These are phyloP conservation scores for Adansonia digitata DNA, from an alignment of 345 rosid species.

Conservation along the genomic window DNA sequence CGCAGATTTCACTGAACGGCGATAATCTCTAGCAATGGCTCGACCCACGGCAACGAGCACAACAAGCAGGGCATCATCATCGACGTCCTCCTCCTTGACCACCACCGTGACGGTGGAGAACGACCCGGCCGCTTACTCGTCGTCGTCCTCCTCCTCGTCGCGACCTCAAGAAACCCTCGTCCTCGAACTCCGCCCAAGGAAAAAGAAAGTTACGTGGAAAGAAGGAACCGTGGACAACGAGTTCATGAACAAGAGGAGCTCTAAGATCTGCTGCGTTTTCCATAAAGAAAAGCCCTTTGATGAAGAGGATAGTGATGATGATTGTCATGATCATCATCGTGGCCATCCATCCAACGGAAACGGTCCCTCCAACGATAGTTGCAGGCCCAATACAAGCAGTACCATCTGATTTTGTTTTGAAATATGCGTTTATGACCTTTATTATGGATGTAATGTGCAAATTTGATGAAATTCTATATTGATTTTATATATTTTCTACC, in stretches of 20 bases:
- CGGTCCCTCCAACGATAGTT: constrained; percentile 20
- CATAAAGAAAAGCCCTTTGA: constrained; percentile 91
- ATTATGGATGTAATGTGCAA: neutral
- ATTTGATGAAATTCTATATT: neutral
- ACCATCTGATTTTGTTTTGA: constrained; percentile 6
- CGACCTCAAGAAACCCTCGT: constrained; percentile 45
- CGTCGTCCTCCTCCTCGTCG: constrained; percentile 20
- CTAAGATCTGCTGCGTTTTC: constrained; percentile 96
- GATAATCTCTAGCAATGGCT: constrained; percentile 13
- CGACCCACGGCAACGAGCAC: constrained; percentile 35
- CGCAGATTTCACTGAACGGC: too few species aligned
- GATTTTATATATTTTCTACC: neutral
- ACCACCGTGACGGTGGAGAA: constrained; percentile 46
- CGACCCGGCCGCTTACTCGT: constrained; percentile 20
- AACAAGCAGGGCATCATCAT: constrained; percentile 20
- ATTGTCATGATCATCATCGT: constrained; percentile 30
- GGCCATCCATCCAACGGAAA: constrained; percentile 16
- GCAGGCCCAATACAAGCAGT: constrained; percentile 9
- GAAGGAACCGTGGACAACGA: constrained; percentile 95
- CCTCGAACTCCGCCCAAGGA: constrained; percentile 58
- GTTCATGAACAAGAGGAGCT: constrained; percentile 91
- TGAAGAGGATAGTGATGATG: constrained; percentile 84
- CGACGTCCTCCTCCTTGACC: constrained; percentile 22
- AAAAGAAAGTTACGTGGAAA: constrained; percentile 95
- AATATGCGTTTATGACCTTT: neutral